Conservation (phyloP, 2,329 filamentous ascomycete genomes). For the Aspergillus japonicus region DNA sequence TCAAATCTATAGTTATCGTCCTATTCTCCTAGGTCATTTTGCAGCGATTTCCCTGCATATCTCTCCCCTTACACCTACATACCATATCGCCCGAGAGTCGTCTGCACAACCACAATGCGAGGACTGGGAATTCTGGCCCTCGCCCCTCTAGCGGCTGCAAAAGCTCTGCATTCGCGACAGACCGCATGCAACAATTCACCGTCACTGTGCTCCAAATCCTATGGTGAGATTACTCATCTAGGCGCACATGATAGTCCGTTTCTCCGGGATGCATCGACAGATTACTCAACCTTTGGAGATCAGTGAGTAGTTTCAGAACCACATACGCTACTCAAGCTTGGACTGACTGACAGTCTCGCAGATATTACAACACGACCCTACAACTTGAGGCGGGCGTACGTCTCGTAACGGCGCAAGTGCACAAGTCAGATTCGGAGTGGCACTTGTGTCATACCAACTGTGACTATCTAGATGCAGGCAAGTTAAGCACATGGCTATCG, state of each 20-base stretch:
- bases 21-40: background rate
- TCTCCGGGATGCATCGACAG: constrained; percentile 62
- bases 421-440: constrained; percentile 59
- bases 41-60: background rate
- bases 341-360: constrained; percentile 17
- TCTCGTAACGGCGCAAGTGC: constrained; percentile 70
- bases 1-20: background rate
- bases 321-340: background rate
- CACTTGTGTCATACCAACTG: constrained; percentile 71
- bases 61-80: background rate
- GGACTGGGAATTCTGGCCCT: constrained; percentile 29
- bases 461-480: constrained; percentile 66
- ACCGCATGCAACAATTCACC: constrained; percentile 79
- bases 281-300: constrained; percentile 65
- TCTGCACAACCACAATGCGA: constrained; percentile 27
- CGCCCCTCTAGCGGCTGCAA: constrained; percentile 29
- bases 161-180: constrained; percentile 30
- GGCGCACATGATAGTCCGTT: constrained; percentile 75
- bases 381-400: constrained; percentile 71
- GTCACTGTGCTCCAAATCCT: constrained; percentile 66
- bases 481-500: constrained; percentile 62
- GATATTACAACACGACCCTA: constrained; percentile 64
- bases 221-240: constrained; percentile 75
- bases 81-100: background rate
- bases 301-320: constrained; percentile 52